A percentile compares a stretch with the other conserved stretches of the same genome.
Conservation (phyloP, 2,329 filamentous ascomycete genomes). For the Purpureocillium takamizusanense region DNA sequence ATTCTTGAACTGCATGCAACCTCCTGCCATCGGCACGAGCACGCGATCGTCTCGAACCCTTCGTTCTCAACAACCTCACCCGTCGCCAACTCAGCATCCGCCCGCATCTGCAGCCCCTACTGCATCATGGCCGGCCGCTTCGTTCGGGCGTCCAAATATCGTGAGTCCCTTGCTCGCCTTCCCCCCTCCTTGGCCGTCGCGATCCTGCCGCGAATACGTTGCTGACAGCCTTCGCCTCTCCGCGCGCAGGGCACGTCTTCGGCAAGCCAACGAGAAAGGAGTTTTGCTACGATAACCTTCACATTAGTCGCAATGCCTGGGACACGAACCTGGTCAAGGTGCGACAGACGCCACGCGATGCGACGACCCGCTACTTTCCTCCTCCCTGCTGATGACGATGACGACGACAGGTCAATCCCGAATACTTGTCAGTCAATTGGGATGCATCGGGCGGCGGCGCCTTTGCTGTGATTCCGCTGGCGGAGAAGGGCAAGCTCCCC, state of each 20-base stretch:
- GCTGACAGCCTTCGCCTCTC: background rate
- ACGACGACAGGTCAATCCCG: conserved; percentile 68
- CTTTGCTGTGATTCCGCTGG: conserved; percentile 88
- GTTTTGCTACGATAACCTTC: conserved; percentile 96
- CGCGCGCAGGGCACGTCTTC: conserved; percentile 80
- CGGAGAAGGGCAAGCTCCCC: conserved; percentile 82
- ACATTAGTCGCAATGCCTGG: conserved; percentile 97
- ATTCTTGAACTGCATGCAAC: too few species aligned
- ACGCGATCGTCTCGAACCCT: background rate
- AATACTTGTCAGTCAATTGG: conserved; percentile 98
- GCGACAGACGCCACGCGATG: conserved; percentile 16
- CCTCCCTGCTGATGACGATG: conserved; percentile 7
- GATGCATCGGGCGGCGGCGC: conserved; percentile 91
- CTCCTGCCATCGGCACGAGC: too few species aligned
- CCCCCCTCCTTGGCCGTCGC: background rate
- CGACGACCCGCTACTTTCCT: background rate
- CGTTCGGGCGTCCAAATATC: conserved; percentile 61
- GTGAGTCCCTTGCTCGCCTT: conserved; percentile 31
- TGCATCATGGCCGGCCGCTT: conserved; percentile 52
- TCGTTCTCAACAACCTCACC: background rate
- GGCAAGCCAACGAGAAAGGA: conserved; percentile 93
- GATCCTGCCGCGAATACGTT: background rate
- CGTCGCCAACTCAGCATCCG: conserved; percentile 2
- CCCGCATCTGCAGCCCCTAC: conserved; percentile 6
- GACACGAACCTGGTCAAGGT: conserved; percentile 98